Percentiles rank a stretch among this genome's conserved stretches.
phyloP scores from a whole-genome alignment of 2,329 filamentous ascomycete genomes.

The Colletotrichum spinosum region DNA sequence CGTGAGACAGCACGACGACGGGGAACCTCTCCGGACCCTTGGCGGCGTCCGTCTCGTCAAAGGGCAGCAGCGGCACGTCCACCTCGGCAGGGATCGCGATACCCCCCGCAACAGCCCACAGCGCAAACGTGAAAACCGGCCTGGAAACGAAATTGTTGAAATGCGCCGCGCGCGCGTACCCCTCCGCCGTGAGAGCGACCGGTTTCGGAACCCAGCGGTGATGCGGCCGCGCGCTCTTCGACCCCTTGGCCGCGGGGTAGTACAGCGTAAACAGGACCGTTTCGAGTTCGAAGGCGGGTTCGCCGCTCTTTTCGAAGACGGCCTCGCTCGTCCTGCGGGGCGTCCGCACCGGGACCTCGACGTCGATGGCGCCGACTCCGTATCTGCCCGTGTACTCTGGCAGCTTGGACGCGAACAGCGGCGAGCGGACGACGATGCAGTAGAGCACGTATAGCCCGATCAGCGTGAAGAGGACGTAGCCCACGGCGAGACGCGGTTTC shows the following conservation, averaged over 20 bases:
- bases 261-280: conserved; percentile 63
- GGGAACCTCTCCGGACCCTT: conserved; percentile 47
- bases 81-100: conserved; percentile 61
- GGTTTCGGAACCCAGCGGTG: conserved; percentile 60
- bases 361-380: conserved; percentile 58
- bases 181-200: conserved; percentile 56
- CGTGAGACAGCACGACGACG: conserved; percentile 64
- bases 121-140: conserved; percentile 54
- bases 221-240: conserved; percentile 41
- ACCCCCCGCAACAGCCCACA: conserved; percentile 55
- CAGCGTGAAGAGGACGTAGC: conserved; percentile 47
- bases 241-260: conserved; percentile 54
- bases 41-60: conserved; percentile 26
- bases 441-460: conserved; percentile 51
- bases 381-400: conserved; percentile 58
- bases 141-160: conserved; percentile 57
- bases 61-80: conserved; percentile 54
- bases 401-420: conserved; percentile 57
- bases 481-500: conserved; percentile 48
- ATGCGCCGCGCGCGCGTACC: conserved; percentile 59
- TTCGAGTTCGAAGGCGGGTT: conserved; percentile 57
- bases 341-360: conserved; percentile 55
- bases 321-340: conserved; percentile 47
- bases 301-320: conserved; percentile 46
- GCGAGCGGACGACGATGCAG: conserved; percentile 53